Conservation (phyloP, 805 yeast genomes). For the Kodamaea kaohsiungensis region DNA sequence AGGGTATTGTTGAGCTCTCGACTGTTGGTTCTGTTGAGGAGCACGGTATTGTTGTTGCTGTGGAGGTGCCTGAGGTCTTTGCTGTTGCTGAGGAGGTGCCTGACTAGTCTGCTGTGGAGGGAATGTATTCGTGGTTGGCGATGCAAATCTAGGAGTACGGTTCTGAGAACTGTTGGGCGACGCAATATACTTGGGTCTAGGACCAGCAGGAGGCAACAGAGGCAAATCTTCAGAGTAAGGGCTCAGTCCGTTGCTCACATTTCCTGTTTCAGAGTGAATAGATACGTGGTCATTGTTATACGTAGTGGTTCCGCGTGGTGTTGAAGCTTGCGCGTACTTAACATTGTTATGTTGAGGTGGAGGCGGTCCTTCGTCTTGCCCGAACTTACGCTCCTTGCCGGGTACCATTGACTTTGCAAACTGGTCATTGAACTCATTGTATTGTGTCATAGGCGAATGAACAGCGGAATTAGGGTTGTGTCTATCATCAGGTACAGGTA, state of each 20-base stretch:
- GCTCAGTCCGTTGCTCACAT: slow-evolving; percentile 16
- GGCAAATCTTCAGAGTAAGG: slow-evolving; percentile 19
- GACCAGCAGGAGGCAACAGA: slow-evolving; percentile 12
- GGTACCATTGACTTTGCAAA: slow-evolving; percentile 25
- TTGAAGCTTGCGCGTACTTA: slow-evolving; percentile 12
- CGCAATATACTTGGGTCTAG: slow-evolving; percentile 32
- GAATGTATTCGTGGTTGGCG: background rate
- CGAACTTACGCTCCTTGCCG: slow-evolving; percentile 13
- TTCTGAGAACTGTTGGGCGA: slow-evolving; percentile 35
- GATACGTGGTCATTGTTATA: slow-evolving; percentile 18
- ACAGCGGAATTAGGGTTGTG: slow-evolving; percentile 40
- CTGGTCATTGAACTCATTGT: slow-evolving; percentile 41
- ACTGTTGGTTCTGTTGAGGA: background rate
- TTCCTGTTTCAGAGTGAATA: slow-evolving; percentile 29
- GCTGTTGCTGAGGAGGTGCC: slow-evolving; percentile 10
- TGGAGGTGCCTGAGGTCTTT: slow-evolving; percentile 3
- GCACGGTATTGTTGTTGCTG: slow-evolving; percentile 3
- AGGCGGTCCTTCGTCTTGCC: slow-evolving; percentile 19
- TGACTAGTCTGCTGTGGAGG: slow-evolving; percentile 12
- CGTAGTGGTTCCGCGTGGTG: slow-evolving; percentile 11
- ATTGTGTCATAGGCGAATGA: slow-evolving; percentile 45
- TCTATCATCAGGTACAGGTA: slow-evolving; percentile 30
- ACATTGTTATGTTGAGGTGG: slow-evolving; percentile 19
- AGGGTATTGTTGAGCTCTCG: slow-evolving; percentile 9
- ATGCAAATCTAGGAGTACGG: slow-evolving; percentile 14